Base-by-base conservation (phyloP, 202 grass and related monocot species). In the Brachypodium distachyon region DNA sequence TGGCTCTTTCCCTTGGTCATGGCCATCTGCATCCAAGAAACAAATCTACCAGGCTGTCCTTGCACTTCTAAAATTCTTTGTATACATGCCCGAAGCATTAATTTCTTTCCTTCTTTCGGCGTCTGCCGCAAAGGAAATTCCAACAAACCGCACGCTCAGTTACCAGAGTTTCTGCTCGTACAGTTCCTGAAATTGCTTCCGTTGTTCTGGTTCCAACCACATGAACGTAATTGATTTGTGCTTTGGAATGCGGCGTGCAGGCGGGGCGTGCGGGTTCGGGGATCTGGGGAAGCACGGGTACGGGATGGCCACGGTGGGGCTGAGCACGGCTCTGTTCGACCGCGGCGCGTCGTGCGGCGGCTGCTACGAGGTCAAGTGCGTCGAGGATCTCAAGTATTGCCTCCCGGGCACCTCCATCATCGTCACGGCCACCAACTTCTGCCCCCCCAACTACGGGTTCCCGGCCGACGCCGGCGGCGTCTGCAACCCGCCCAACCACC, bases 381-480 rank as follows among this genome's bases (percentile, higher is more conserved):
- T 98, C 19, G 85, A 93, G 61, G 80, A 95, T 76, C 82, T 95
- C 73, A 92, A 88, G 72, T 95, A 93, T 62, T 95, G 96, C 68
- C 82, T 99, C 39, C 89, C 96, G 3, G 96, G 96, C 51, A 99
- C 96, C 38, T 99, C 96, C 69, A 99, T 95, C 73, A 37, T 88
- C 74, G 87, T 99, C 77, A 99, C 96, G 0, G 92, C 87, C 27
- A 99, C 96, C 74, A 99, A 99, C 70, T 99, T 99, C 81, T 99
- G 96, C 84, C 87, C 96, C 3, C 96, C 96, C 0, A 99, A 99
- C 86, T 95, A 90, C 53, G 96, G 91, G 27, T 85, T 99, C 19
- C 81, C 89, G 3, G 76, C 79, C 31, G 92, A 99, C 72, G 91
- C 92, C 41, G 92, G 96, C 37, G 96, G 96, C 37, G 74, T 92